Conservation (phyloP, 169 alveolate genomes). For the Perkinsus chesapeaki region DNA sequence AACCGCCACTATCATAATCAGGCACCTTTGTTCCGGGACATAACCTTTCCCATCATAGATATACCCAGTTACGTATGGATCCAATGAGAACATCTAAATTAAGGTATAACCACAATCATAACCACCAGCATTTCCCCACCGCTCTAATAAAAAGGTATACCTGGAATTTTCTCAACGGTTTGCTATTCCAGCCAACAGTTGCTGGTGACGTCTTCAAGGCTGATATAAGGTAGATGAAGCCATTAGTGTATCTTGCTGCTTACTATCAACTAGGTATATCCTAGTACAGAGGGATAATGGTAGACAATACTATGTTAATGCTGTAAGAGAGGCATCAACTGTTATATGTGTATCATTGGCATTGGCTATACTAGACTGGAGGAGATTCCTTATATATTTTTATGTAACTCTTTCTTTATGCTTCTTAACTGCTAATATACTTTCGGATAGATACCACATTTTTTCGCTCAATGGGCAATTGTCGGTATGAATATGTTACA, state of each 20-base stretch:
- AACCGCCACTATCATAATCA: not conserved
- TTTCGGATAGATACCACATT: not conserved
- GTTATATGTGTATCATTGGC: not conserved
- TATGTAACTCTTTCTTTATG: too few relatives aligned
- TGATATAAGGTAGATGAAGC: not conserved
- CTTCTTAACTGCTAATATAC: too few relatives aligned
- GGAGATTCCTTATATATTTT: not conserved
- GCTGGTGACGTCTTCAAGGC: not conserved
- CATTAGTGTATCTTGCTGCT: not conserved
- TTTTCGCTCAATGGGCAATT: not conserved
- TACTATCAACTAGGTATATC: not conserved
- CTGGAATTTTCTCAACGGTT: not conserved
- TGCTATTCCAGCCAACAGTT: not conserved
- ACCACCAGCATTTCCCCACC: not conserved
- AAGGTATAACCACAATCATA: not conserved
- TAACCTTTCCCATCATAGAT: not conserved
- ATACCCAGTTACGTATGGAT: not conserved
- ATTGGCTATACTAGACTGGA: not conserved
- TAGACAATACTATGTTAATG: not conserved
- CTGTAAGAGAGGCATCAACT: not conserved
- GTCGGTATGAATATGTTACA: not conserved
- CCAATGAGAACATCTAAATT: not conserved
- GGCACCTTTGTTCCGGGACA: not conserved
- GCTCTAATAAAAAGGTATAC: not conserved
- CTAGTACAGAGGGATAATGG: not conserved